Evolutionary conservation across 192 early-diverging fungal genomes (phyloP).

Genomic region (Thoreauomyces humboldtii): DNA sequence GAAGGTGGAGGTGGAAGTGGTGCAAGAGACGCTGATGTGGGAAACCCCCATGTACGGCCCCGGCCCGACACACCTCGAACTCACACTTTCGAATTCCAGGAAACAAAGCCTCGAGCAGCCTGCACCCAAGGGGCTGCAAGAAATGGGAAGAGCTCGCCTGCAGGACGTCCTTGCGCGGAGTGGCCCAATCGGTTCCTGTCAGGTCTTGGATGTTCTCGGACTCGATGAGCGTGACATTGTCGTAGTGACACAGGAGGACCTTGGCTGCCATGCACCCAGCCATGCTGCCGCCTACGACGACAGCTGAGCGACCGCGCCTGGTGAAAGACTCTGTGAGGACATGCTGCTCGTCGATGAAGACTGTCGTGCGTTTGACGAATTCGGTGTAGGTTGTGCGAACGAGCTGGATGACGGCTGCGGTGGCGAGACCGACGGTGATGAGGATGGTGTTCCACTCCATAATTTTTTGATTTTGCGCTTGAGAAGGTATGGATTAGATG

Average conservation of each 20-base stretch:
- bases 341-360: not conserved
- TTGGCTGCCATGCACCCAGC: constrained; percentile 11
- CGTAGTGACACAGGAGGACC: constrained; percentile 26
- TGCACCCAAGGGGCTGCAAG: constrained; percentile 1
- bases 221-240: constrained; percentile 17
- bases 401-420: too few relatives aligned
- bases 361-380: not conserved
- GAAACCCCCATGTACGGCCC: too few relatives aligned
- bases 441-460: too few relatives aligned
- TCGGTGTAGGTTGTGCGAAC: not conserved
- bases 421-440: too few relatives aligned
- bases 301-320: not conserved
- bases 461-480: too few relatives aligned
- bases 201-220: not conserved
- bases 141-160: not conserved
- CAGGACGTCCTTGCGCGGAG: not conserved
- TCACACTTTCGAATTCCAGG: constrained; percentile 3
- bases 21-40: not conserved
- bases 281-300: constrained; percentile 24
- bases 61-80: too few relatives aligned
- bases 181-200: not conserved
- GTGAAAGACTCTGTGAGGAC: not conserved
- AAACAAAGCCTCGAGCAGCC: not conserved
- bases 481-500: too few relatives aligned
- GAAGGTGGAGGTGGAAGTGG: not conserved